A percentile compares a stretch with the other conserved stretches of the same genome.
Evolutionary conservation across 148 eudicot species (phyloP).

Genomic region (Euryodendron excelsum): DNA sequence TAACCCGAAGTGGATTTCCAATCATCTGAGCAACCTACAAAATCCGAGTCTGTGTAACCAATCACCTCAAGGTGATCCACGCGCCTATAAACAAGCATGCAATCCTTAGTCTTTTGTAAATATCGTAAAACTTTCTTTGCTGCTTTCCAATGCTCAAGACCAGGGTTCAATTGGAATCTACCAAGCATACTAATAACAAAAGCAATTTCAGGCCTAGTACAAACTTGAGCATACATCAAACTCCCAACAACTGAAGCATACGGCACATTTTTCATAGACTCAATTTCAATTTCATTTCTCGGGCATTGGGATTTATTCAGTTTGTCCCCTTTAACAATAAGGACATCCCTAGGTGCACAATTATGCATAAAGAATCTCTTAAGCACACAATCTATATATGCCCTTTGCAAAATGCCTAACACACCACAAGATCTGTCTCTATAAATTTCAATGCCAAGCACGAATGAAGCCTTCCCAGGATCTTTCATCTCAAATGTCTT

Average conservation of each 20-base stretch:
- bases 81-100: background rate
- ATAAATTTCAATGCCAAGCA: background rate
- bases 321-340: background rate
- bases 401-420: background rate
- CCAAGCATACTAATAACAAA: background rate
- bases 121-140: background rate
- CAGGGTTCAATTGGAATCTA: background rate
- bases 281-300: background rate
- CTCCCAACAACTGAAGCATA: background rate
- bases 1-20: background rate
- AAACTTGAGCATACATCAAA: background rate
- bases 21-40: too few species aligned
- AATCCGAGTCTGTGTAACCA: background rate
- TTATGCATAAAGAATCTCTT: background rate
- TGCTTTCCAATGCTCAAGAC: background rate
- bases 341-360: background rate
- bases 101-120: background rate
- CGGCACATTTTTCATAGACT: background rate
- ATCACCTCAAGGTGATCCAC: background rate
- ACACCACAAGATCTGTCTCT: background rate
- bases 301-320: background rate
- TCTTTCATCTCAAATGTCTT: background rate
- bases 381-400: background rate
- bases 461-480: background rate
- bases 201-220: background rate